A percentile compares a stretch with the other conserved stretches of the same genome.
Evolutionary conservation across 139 green algal species (phyloP).

Genomic region (Asterochloris erici): DNA sequence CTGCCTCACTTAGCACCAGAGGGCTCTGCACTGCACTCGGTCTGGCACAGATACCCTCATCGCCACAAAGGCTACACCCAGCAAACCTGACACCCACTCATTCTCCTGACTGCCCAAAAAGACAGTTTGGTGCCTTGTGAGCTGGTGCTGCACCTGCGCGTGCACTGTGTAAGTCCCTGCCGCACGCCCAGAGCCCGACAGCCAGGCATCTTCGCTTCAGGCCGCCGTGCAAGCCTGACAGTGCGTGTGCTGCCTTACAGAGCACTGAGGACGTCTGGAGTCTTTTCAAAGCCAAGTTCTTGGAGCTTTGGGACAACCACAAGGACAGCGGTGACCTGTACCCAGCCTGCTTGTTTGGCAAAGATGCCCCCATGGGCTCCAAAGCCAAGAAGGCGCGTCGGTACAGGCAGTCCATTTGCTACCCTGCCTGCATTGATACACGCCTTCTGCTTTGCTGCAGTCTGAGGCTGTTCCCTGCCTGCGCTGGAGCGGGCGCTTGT

Average conservation of each 20-base stretch:
- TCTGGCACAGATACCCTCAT: too few relatives aligned
- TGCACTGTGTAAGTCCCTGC: too few relatives aligned
- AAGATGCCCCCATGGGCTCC: conserved; percentile 11
- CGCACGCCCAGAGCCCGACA: too few relatives aligned
- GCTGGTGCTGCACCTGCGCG: too few relatives aligned
- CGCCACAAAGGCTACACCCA: too few relatives aligned
- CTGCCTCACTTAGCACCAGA: too few relatives aligned
- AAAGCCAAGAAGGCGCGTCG: conserved; percentile 3
- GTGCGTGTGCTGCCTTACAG: conserved; percentile 19
- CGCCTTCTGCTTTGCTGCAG: not conserved
- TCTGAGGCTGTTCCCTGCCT: not conserved
- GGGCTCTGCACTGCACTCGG: too few relatives aligned
- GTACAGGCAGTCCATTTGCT: not conserved
- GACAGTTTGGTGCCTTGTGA: too few relatives aligned
- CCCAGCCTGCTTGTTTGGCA: conserved; percentile 38
- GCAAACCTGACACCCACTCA: too few relatives aligned
- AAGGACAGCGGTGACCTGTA: conserved; percentile 41
- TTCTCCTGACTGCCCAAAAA: too few relatives aligned
- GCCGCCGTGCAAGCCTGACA: too few relatives aligned
- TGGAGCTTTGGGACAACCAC: conserved; percentile 56
- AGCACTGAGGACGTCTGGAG: conserved; percentile 56
- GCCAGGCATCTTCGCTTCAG: too few relatives aligned
- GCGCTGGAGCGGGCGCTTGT: not conserved
- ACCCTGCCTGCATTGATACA: not conserved
- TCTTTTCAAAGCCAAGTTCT: conserved; percentile 64